Conservation (phyloP, 306 rosid genomes). For the Dalbergia cultrata region DNA sequence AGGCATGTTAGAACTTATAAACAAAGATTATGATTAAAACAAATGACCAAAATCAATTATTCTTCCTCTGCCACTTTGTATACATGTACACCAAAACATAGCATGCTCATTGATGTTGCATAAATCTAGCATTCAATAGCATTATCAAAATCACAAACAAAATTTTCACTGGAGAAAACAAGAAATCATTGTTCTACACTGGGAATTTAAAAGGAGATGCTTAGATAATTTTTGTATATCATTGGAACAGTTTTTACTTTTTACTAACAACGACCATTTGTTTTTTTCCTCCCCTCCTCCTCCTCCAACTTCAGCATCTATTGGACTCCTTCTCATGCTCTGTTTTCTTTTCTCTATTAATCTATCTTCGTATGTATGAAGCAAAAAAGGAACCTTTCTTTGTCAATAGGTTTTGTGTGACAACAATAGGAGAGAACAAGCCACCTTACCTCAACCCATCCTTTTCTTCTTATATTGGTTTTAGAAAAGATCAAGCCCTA, state of each 20-base stretch:
- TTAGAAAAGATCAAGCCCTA: conserved; percentile 67
- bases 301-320: neutral
- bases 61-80: no score
- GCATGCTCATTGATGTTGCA: no score
- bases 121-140: no score
- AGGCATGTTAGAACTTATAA: no score
- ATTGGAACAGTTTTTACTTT: conserved; percentile 29
- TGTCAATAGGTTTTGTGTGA: conserved; percentile 54
- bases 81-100: no score
- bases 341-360: conserved; percentile 27
- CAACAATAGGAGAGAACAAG: conserved; percentile 72
- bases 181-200: no score
- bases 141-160: no score
- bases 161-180: no score
- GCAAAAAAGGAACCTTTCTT: conserved; percentile 54
- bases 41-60: no score
- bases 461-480: conserved; percentile 62
- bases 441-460: conserved; percentile 56
- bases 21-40: no score
- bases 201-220: no score
- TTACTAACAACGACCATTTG: conserved; percentile 8
- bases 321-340: neutral
- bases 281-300: conserved; percentile 27
- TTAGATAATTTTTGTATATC: no score
- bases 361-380: conserved; percentile 48